A percentile compares a stretch with the other conserved stretches of the same genome.
Evolutionary conservation across 2,329 filamentous ascomycete species (phyloP).

Genomic region (Lanzia echinophila): DNA sequence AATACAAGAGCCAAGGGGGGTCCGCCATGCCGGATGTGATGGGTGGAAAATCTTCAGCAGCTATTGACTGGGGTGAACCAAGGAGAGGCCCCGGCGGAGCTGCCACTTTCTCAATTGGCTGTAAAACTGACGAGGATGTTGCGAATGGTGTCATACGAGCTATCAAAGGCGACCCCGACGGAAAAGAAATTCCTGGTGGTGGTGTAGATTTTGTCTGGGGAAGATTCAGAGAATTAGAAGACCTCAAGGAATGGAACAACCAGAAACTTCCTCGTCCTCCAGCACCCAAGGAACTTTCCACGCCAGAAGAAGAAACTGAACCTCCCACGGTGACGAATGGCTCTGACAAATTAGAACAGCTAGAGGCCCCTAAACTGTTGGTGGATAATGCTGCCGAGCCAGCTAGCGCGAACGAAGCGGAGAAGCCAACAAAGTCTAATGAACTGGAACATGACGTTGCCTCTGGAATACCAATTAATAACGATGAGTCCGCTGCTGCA

Average conservation of each 20-base stretch:
- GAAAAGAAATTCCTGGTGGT: constrained; percentile 49
- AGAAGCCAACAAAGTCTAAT: not conserved
- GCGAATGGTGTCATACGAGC: constrained; percentile 49
- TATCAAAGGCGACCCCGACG: constrained; percentile 51
- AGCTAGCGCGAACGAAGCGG: not conserved
- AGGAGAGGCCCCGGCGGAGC: constrained; percentile 51
- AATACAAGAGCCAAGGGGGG: constrained; percentile 56
- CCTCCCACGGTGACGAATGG: not conserved
- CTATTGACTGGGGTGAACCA: constrained; percentile 87
- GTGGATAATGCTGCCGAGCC: not conserved
- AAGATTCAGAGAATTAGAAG: constrained; percentile 59
- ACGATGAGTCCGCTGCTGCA: not conserved
- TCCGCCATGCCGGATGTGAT: constrained; percentile 47
- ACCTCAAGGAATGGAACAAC: constrained; percentile 59
- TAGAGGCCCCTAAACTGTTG: not conserved
- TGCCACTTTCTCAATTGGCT: constrained; percentile 50
- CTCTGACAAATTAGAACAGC: not conserved
- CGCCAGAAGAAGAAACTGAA: not conserved
- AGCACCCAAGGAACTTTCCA: not conserved
- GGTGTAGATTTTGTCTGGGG: constrained; percentile 63
- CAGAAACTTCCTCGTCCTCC: constrained; percentile 33
- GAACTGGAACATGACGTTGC: not conserved
- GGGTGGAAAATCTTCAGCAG: constrained; percentile 57
- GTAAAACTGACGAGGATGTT: constrained; percentile 53
- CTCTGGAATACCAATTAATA: not conserved